Percentiles rank a stretch among this genome's conserved stretches.
phyloP scores from a whole-genome alignment of 192 early-diverging fungal genomes.

The Funneliformis mosseae region DNA sequence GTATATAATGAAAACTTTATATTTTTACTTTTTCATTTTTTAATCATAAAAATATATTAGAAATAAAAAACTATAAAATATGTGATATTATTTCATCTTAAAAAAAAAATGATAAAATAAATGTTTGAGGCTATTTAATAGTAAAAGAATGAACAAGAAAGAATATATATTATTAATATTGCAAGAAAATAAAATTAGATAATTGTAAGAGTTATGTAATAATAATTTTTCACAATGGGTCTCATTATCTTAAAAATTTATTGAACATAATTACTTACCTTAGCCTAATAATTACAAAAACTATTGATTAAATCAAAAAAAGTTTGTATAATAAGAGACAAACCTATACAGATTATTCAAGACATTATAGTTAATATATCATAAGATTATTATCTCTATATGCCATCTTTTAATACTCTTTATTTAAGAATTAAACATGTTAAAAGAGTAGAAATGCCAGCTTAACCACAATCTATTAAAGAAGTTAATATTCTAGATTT shows the following conservation, averaged over 20 bases:
- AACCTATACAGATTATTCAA: constrained; percentile 6
- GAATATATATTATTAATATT: not conserved
- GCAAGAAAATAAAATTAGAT: not conserved
- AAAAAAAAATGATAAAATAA: too few species aligned
- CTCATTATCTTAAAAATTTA: not conserved
- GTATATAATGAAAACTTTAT: too few species aligned
- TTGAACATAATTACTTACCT: not conserved
- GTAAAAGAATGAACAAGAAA: not conserved
- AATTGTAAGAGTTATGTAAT: not conserved
- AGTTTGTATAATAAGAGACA: not conserved
- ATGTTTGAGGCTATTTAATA: too few species aligned
- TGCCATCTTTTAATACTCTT: not conserved
- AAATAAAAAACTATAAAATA: too few species aligned
- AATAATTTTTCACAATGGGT: not conserved
- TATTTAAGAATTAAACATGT: not conserved
- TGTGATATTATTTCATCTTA: too few species aligned
- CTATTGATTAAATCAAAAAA: too few species aligned
- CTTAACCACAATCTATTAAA: not conserved
- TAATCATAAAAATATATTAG: too few species aligned
- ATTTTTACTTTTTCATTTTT: too few species aligned
- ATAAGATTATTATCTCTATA: not conserved
- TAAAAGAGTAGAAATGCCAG: not conserved
- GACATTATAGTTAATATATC: not conserved
- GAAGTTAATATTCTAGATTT: constrained; percentile 1
- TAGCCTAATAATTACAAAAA: not conserved